These are phyloP conservation scores for Linum tenue DNA, from an alignment of 345 rosid genomes.

Conservation along the genomic window DNA sequence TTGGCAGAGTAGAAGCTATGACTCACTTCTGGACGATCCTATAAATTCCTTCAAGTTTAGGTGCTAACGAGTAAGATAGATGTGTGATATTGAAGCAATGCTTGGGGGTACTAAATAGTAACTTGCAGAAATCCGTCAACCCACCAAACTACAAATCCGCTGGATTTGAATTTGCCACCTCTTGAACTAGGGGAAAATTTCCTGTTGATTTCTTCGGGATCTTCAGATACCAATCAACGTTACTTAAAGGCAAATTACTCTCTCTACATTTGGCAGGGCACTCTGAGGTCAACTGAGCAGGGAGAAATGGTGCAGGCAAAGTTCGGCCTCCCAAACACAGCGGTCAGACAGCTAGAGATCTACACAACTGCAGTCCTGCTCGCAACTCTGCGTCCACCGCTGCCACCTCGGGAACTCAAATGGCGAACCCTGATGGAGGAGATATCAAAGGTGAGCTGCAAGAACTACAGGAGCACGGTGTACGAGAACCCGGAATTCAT, in stretches of 20 bases:
- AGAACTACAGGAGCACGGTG: conserved; percentile 61
- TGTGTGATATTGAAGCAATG: too few relatives aligned
- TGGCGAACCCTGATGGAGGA: conserved; percentile 96
- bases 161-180: background rate
- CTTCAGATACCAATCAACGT: background rate
- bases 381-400: conserved; percentile 78
- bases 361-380: conserved; percentile 95
- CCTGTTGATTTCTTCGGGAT: background rate
- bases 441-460: conserved; percentile 72
- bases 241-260: background rate
- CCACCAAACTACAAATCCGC: too few relatives aligned
- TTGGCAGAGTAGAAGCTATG: too few relatives aligned
- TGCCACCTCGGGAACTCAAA: conserved; percentile 80
- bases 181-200: too few relatives aligned
- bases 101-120: too few relatives aligned
- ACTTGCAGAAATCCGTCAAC: too few relatives aligned
- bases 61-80: too few relatives aligned
- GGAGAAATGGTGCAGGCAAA: conserved; percentile 99
- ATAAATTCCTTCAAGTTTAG: too few relatives aligned
- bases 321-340: conserved; percentile 86
- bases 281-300: conserved; percentile 93
- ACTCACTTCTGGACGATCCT: too few relatives aligned
- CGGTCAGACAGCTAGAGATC: conserved; percentile 87
- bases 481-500: conserved; percentile 89
- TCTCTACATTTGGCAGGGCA: conserved; percentile 44